These are phyloP conservation scores for Hygrophorus pudorinus DNA, from an alignment of 768 basidiomycete species.

Conservation along the genomic window DNA sequence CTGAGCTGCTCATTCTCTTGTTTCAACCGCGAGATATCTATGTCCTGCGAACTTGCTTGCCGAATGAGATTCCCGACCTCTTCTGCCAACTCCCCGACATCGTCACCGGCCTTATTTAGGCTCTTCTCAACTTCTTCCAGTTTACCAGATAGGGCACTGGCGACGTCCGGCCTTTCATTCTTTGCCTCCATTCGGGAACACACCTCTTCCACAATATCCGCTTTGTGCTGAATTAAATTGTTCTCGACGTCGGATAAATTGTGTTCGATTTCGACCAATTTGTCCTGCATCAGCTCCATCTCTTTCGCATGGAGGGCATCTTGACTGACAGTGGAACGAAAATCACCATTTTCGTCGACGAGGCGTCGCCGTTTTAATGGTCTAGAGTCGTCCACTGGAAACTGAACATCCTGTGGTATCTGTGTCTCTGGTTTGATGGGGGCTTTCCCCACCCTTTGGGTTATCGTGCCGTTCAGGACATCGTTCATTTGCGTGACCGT, in stretches of 20 bases:
- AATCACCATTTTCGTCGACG: neutral
- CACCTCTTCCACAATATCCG: conserved; percentile 13
- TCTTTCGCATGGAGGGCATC: conserved; percentile 8
- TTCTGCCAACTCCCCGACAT: conserved; percentile 13
- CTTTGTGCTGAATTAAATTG: conserved; percentile 12
- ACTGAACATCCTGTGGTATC: neutral
- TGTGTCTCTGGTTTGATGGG: neutral
- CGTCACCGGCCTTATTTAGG: conserved; percentile 12
- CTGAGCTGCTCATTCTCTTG: conserved; percentile 3
- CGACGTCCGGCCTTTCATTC: conserved; percentile 10
- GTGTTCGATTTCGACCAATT: conserved; percentile 10
- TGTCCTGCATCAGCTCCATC: conserved; percentile 12
- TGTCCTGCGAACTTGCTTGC: neutral
- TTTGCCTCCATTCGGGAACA: conserved; percentile 13
- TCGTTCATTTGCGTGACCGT: conserved; percentile 15
- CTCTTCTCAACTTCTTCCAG: conserved; percentile 9
- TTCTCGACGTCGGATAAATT: conserved; percentile 15
- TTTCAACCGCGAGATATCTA: neutral
- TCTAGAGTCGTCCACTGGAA: conserved; percentile 10
- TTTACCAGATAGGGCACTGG: neutral
- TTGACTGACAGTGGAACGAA: neutral
- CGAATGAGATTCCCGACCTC: conserved; percentile 13
- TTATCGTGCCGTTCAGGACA: conserved; percentile 9
- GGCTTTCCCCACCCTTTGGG: conserved; percentile 1
- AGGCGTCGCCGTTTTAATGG: conserved; percentile 23